Base-by-base conservation (phyloP, 805 yeast genomes). In the Cyberlindnera xylosilytica region DNA sequence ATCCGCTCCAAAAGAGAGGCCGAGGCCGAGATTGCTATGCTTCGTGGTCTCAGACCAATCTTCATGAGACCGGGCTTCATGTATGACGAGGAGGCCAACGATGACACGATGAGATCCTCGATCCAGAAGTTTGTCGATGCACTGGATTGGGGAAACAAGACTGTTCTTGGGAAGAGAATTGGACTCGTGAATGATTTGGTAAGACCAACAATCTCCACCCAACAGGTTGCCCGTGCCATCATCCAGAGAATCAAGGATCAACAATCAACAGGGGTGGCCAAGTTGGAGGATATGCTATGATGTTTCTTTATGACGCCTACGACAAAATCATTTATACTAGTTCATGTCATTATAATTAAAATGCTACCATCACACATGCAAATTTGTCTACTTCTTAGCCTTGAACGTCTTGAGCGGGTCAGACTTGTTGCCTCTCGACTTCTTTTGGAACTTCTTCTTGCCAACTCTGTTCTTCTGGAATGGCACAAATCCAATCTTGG, bases 61-160 rank as follows among this genome's bases (percentile, higher is more conserved):
- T 59, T 84, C 13, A 48, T 86, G 63, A 72, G 96, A 46, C 97
- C 97, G 0, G 95, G 95, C 0, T 78, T 88, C 52, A 81, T 89
- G 89, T 84, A 66, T 55, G 95, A 87, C 56, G 77, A 70, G 28
- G 56, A 55, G 33, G 49, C 57, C 3, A 50, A 57, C 7, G 49
- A 54, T 6, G 53, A 56, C 24, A 65, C 65, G 36, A 53, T 62
- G 20, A 62, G 87, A 42, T 62, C 66, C 11, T 43, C 65, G 1
- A 46, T 82, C 34, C 74, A 71, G 42, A 47, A 56, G 18, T 62
- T 70, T 2, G 60, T 84, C 20, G 66, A 70, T 35, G 22, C 70
- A 4, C 63, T 74, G 33, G 69, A 73, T 49, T 58, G 62, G 42
- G 65, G 72, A 13, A 79, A 82, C 47, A 58, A 65, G 17, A 44